Evolutionary conservation across 768 basidiomycete genomes (phyloP), one percentile per base, ranked within the genome.

Genomic region (Boletus reticuloceps): DNA sequence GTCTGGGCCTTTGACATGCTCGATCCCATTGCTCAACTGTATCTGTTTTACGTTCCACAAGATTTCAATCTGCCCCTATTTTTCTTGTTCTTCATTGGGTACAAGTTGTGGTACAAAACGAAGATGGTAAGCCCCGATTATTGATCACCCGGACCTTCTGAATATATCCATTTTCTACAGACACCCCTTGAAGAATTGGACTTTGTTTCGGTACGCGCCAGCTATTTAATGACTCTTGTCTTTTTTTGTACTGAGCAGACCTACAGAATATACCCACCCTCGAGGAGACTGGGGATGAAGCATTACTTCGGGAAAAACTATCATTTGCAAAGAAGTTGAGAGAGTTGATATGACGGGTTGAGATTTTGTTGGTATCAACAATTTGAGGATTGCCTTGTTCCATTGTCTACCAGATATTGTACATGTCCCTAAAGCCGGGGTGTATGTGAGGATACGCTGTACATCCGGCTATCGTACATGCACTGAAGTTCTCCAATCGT

Each of bases 261-360:
- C 31, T 37, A 5, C 57, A 86, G 82, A 81, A 86, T 51, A 85
- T 89, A 53, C 88, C 88, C 3, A 79, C 81, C 0, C 46, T 83
- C 31, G 85, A 87, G 69, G 86, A 89, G 70, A 89, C 88, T 0
- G 88, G 86, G 17, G 65, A 67, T 27, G 60, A 66, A 44, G 52
- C 29, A 45, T 19, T 66, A 1, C 44, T 66, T 17, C 1, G 19
- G 13, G 54, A 56, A 27, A 64, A 61, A 39, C 17, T 19, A 4
- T 60, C 62, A 16, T 6, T 48, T 25, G 2, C 16, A 27, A 38
- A 25, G 25, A 53, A 7, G 34, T 12, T 55, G 34, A 36, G 40
- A 34, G 53, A 60, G 19, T 1, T 59, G 2, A 42, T 63, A n/a
- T 63, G 50, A 59, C n/a, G 11, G 22, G 34, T 14, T 34, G 34